Base-by-base conservation (phyloP, 805 yeast species). In the Pachysolen tannophilus region DNA sequence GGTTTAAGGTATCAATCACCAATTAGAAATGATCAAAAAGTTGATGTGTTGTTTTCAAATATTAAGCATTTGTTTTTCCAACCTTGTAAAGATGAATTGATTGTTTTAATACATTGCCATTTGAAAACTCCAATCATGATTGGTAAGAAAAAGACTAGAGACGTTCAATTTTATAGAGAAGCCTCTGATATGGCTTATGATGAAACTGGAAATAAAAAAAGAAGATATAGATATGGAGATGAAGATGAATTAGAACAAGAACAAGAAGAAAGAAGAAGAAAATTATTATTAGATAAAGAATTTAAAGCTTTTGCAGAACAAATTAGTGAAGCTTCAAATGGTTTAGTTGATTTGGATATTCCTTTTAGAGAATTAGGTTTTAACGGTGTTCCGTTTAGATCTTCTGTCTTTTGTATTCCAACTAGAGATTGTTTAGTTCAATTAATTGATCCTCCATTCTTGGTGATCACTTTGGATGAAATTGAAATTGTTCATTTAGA, bases 191-290 rank as follows among this genome's bases (percentile, higher is more conserved):
- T 87, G 69, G 78, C 94, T 3, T 87, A 87, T 49, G 98, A 92
- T 60, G 98, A 92, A 61, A 92, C 98, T 14, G 95, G 97, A 44
- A 88, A 86, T 41, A 80, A 95, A 43, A 81, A 85, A 63, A 78
- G 97, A 58, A 74, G 72, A 45, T 81, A 80, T 58, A 67, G 80
- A 46, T 92, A 92, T 55, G 98, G 98, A 31, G 98, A 92, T 56
- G 98, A 92, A 58, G 98, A 92, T 58, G 98, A 92, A 62, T 67
- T 92, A 44, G 97, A 92, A 60, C 97, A 90, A 60, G 98, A 92
- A 63, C 97, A 90, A 61, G 97, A 92, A 58, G 98, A 92, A 63
- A 79, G 97, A 64, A 73, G 90, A 59, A 75, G 96, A 61, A 83
- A 94, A 50, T 82, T 84, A 17, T 74, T 85, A 26, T 72, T 92